phyloP scores from a whole-genome alignment of 345 rosid species.

The Litchi chinensis region DNA sequence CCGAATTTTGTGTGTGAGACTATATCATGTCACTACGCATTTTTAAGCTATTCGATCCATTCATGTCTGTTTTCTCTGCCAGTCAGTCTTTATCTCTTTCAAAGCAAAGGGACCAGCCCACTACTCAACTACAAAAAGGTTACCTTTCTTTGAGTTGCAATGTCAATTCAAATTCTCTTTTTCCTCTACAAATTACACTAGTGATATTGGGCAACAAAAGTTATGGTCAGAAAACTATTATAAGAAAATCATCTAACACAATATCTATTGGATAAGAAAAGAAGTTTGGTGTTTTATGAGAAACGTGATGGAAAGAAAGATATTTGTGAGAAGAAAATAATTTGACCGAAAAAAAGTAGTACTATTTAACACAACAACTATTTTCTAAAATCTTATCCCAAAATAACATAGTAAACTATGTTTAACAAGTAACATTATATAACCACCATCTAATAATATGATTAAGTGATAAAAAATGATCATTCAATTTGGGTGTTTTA shows the following conservation, averaged over 20 bases:
- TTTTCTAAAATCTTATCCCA: too few species aligned
- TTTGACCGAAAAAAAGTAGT: too few species aligned
- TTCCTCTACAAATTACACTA: not conserved
- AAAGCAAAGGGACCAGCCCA: conserved; percentile 12
- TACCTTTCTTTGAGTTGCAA: not conserved
- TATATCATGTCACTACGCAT: conserved; percentile 1
- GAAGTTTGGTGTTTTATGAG: not conserved
- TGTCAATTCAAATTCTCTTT: not conserved
- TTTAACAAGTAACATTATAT: too few species aligned
- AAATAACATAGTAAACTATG: too few species aligned
- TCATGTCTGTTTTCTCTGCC: not conserved
- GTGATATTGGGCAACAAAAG: not conserved
- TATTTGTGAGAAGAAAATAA: too few species aligned
- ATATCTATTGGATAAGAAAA: not conserved
- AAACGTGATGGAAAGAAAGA: too few species aligned
- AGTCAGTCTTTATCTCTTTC: not conserved
- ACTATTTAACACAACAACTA: too few species aligned
- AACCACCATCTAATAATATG: too few species aligned
- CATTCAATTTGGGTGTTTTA: too few species aligned
- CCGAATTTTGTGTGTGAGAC: not conserved
- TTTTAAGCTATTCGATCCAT: not conserved
- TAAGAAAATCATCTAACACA: not conserved
- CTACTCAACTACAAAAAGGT: conserved; percentile 1
- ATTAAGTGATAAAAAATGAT: too few species aligned
- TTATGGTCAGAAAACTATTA: not conserved